Evolutionary conservation across 495 filamentous ascomycete genomes (phyloP).

Genomic region (Pseudevernia furfuracea): DNA sequence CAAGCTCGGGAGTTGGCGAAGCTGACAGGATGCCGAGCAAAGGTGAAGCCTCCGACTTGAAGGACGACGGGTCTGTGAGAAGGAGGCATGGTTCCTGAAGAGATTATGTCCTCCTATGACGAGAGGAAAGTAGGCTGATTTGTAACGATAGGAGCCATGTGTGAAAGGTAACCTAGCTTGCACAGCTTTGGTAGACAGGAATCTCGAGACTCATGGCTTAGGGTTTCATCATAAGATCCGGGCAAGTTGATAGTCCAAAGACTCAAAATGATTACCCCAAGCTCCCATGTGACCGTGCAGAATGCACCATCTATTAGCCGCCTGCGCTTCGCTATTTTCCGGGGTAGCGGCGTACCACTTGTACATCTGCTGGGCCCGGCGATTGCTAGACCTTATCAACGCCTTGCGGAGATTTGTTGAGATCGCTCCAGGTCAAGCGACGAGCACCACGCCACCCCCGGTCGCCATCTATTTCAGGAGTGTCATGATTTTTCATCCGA

Average conservation of each 20-base stretch:
- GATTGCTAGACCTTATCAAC: constrained; percentile 6
- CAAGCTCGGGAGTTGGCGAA: constrained; percentile 18
- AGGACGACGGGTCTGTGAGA: neutral
- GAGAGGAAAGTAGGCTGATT: neutral
- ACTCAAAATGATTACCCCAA: neutral
- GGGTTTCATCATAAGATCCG: neutral
- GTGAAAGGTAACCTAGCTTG: neutral
- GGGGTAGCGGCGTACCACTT: constrained; percentile 8
- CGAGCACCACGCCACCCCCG: neutral
- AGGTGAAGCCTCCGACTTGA: constrained; percentile 14
- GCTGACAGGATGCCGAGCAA: constrained; percentile 20
- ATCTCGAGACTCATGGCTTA: neutral
- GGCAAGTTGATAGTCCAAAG: constrained; percentile 8
- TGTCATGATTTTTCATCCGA: neutral
- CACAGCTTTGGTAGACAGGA: neutral
- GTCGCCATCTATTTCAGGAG: neutral
- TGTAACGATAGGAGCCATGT: neutral
- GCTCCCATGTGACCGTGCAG: constrained; percentile 16
- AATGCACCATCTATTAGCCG: constrained; percentile 20
- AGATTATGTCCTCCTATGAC: neutral
- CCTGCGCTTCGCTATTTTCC: constrained; percentile 19
- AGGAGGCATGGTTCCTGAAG: neutral
- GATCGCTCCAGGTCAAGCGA: neutral
- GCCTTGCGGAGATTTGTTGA: constrained; percentile 1
- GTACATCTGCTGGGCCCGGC: constrained; percentile 3